A percentile compares a stretch with the other conserved stretches of the same genome.
Evolutionary conservation across 2,329 filamentous ascomycete species (phyloP).

Genomic region (Cladosporium sp.): DNA sequence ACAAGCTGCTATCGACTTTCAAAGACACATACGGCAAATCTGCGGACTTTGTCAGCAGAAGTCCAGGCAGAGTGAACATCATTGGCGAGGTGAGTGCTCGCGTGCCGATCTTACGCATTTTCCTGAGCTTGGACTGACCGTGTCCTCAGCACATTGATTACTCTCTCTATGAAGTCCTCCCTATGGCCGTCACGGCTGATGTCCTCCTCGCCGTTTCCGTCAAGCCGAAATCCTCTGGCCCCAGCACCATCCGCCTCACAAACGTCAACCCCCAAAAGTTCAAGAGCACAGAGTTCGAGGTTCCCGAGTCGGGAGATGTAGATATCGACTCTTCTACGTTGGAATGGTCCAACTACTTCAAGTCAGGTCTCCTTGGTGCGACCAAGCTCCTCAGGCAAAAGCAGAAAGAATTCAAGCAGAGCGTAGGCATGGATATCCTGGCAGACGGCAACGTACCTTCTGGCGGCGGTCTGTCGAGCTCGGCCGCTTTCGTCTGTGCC

Average conservation of each 20-base stretch:
- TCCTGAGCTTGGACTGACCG: constrained; percentile 7
- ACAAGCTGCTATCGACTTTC: constrained; percentile 65
- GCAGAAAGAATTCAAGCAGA: constrained; percentile 53
- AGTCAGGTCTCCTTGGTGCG: constrained; percentile 78
- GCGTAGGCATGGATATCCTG: constrained; percentile 76
- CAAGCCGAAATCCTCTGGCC: constrained; percentile 47
- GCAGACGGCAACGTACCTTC: constrained; percentile 89
- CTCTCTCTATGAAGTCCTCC: constrained; percentile 89
- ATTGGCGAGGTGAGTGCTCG: constrained; percentile 64
- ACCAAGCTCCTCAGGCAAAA: constrained; percentile 69
- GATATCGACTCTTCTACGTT: constrained; percentile 74
- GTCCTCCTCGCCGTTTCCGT: constrained; percentile 73
- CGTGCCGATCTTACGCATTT: neutral
- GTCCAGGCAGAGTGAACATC: constrained; percentile 92
- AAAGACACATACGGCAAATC: constrained; percentile 60
- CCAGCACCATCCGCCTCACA: constrained; percentile 65
- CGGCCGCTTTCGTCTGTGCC: constrained; percentile 86
- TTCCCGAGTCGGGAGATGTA: constrained; percentile 52
- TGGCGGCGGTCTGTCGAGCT: constrained; percentile 87
- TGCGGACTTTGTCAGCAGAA: constrained; percentile 78
- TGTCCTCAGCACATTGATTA: constrained; percentile 78
- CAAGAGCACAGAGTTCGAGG: constrained; percentile 64
- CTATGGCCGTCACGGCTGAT: constrained; percentile 91
- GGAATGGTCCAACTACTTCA: constrained; percentile 99
- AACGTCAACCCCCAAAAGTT: constrained; percentile 76